A percentile compares a stretch with the other conserved stretches of the same genome.
Conservation (phyloP, 2,329 filamentous ascomycete species). For the Botryotinia convoluta region DNA sequence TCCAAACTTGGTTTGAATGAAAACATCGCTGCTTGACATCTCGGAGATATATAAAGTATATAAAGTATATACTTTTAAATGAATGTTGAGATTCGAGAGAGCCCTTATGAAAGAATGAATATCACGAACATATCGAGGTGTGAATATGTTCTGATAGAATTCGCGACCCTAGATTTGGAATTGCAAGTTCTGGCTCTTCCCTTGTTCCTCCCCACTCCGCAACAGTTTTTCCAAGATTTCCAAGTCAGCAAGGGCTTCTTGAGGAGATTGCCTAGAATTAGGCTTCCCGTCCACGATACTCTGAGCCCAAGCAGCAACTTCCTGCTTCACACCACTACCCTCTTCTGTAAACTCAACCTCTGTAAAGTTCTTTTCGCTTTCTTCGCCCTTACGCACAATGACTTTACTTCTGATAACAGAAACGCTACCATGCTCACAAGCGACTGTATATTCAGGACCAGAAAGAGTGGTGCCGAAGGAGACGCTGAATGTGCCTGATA, state of each 20-base stretch:
- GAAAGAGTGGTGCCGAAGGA: conserved; percentile 37
- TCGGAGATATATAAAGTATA: neutral
- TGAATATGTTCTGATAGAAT: neutral
- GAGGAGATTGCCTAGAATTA: conserved; percentile 31
- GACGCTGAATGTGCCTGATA: conserved; percentile 36
- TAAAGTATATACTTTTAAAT: neutral
- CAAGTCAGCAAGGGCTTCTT: conserved; percentile 34
- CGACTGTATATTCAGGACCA: conserved; percentile 35
- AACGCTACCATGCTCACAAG: conserved; percentile 38
- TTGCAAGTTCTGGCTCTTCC: conserved; percentile 27
- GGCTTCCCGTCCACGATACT: conserved; percentile 30
- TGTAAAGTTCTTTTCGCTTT: conserved; percentile 29
- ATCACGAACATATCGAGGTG: neutral
- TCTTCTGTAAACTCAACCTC: conserved; percentile 35
- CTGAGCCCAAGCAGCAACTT: conserved; percentile 37
- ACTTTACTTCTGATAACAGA: conserved; percentile 31
- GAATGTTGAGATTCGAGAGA: neutral
- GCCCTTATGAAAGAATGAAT: neutral
- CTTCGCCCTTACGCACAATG: conserved; percentile 32
- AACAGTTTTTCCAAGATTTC: conserved; percentile 39
- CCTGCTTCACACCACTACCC: conserved; percentile 35
- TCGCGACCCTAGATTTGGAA: conserved; percentile 28
- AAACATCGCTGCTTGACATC: neutral
- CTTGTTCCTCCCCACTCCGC: conserved; percentile 38
- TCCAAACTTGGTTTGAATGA: neutral